phyloP scores from a whole-genome alignment of 108 stramenopile genomes.

The Conticribra weissflogii region DNA sequence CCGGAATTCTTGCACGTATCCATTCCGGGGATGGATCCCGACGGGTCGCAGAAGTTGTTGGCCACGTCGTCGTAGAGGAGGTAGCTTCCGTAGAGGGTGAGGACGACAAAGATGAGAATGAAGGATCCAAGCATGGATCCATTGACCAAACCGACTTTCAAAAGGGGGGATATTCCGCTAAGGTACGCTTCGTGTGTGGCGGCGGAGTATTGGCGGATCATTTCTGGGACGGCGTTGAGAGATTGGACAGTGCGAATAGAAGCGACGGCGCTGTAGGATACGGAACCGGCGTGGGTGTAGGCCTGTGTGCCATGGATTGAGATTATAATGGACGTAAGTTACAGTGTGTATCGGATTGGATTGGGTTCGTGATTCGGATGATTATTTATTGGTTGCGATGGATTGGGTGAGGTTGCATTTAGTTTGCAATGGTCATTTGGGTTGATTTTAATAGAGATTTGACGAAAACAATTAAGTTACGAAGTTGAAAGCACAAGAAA shows the following conservation, averaged over 20 bases:
- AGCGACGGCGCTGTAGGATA: constrained; percentile 39
- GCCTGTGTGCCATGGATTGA: no score
- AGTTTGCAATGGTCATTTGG: no score
- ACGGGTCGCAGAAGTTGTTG: constrained; percentile 68
- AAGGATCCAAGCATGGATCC: constrained; percentile 75
- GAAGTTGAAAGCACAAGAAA: no score
- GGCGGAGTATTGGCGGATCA: constrained; percentile 43
- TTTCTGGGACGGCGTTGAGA: constrained; percentile 51
- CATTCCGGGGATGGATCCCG: constrained; percentile 38
- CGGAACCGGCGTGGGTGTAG: constrained; percentile 53
- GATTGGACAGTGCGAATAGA: constrained; percentile 55
- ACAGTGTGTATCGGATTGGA: no score
- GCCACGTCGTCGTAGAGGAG: constrained; percentile 63
- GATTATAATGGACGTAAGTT: no score
- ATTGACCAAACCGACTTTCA: constrained; percentile 62
- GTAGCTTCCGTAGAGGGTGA: constrained; percentile 72
- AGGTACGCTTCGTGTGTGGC: constrained; percentile 66
- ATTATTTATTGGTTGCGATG: no score
- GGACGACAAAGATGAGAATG: constrained; percentile 54
- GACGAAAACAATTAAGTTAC: no score
- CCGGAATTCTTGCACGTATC: constrained; percentile 54
- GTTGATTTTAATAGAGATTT: no score
- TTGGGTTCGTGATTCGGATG: no score
- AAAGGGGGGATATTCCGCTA: constrained; percentile 33
- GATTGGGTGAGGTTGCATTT: no score